A percentile compares a stretch with the other conserved stretches of the same genome.
Evolutionary conservation across 805 yeast species (phyloP).

Genomic region (Ogataea minuta): DNA sequence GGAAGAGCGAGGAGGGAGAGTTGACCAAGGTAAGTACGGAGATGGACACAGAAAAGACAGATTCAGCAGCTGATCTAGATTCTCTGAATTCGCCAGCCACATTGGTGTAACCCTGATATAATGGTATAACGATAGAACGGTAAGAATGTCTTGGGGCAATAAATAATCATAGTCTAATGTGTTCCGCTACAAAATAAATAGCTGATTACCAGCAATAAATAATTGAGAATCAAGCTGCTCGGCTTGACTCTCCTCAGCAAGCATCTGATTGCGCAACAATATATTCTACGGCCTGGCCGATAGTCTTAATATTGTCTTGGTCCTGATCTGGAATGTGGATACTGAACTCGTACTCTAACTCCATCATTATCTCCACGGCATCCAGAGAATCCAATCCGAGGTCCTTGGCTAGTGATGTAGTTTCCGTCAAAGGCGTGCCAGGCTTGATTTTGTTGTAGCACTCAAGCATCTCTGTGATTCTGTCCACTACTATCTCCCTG

Average conservation of each 20-base stretch:
- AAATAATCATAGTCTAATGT: too few species aligned
- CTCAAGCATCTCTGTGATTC: constrained; percentile 63
- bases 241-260: constrained; percentile 18
- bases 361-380: constrained; percentile 70
- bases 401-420: constrained; percentile 59
- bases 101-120: constrained; percentile 4
- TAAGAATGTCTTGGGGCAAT: too few species aligned
- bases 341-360: constrained; percentile 71
- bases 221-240: not conserved
- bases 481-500: constrained; percentile 58
- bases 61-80: not conserved
- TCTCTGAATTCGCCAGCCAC: constrained; percentile 1
- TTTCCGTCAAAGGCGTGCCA: constrained; percentile 32
- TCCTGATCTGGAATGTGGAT: constrained; percentile 85
- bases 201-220: constrained; percentile 2
- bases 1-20: not conserved
- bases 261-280: constrained; percentile 64
- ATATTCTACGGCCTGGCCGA: constrained; percentile 89
- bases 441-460: constrained; percentile 57
- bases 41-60: not conserved
- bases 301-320: constrained; percentile 91
- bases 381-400: constrained; percentile 71
- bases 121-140: not conserved
- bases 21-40: constrained; percentile 3
- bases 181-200: constrained; percentile 3